These are phyloP conservation scores for Zopfochytrium polystomum DNA, from an alignment of 371 early-diverging fungal genomes.

Conservation along the genomic window DNA sequence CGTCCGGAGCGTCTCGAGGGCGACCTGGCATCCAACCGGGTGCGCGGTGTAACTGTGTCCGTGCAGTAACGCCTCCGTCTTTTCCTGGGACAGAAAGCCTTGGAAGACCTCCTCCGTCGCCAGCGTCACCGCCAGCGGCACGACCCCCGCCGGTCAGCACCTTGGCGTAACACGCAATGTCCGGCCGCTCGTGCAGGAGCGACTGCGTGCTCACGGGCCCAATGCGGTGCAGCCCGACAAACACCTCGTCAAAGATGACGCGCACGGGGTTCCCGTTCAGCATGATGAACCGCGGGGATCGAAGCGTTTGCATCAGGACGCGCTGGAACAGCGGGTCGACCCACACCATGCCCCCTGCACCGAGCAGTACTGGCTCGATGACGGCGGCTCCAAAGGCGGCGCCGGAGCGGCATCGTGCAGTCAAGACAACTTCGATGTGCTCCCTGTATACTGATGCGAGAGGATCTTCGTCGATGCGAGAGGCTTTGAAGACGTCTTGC, in stretches of 20 bases:
- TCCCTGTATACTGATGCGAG: slow-evolving; percentile 48
- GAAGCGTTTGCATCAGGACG: slow-evolving; percentile 58
- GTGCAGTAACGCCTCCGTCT: slow-evolving; percentile 71
- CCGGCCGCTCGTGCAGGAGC: slow-evolving; percentile 68
- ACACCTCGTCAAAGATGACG: slow-evolving; percentile 81
- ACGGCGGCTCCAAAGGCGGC: slow-evolving; percentile 67
- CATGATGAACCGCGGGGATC: slow-evolving; percentile 35
- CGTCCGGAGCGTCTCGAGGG: slow-evolving; percentile 56
- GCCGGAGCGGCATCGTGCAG: slow-evolving; percentile 32
- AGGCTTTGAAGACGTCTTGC: no score
- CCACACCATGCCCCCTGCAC: slow-evolving; percentile 80
- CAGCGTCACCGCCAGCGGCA: slow-evolving; percentile 70
- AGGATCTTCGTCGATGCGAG: no score
- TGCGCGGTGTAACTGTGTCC: slow-evolving; percentile 84
- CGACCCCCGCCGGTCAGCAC: slow-evolving; percentile 70
- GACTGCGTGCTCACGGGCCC: slow-evolving; percentile 59
- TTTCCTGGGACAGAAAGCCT: slow-evolving; percentile 61
- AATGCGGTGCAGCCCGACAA: slow-evolving; percentile 74
- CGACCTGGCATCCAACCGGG: slow-evolving; percentile 76
- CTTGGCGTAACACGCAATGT: slow-evolving; percentile 78
- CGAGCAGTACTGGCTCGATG: slow-evolving; percentile 76
- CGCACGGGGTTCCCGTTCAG: slow-evolving; percentile 60
- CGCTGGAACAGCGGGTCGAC: slow-evolving; percentile 84
- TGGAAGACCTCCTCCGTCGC: slow-evolving; percentile 65
- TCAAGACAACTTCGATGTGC: slow-evolving; percentile 30